Percentiles rank a stretch among this genome's conserved stretches.
These are phyloP conservation scores for Phytophthora kernoviae DNA, from an alignment of 352 stramenopile genomes.

Conservation along the genomic window DNA sequence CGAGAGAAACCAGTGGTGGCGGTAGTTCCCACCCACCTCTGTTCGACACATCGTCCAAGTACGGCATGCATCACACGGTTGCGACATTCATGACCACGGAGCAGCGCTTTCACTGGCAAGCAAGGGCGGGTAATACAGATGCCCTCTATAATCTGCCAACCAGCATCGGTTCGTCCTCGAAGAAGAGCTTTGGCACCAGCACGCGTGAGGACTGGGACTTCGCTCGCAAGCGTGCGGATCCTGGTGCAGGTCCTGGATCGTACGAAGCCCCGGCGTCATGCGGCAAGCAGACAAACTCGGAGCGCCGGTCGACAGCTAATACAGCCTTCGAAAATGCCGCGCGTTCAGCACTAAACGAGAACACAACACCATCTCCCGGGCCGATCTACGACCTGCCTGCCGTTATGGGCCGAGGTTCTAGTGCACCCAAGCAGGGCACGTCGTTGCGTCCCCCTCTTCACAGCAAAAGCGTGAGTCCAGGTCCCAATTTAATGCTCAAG, in stretches of 20 bases:
- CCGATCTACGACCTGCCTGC: constrained; percentile 78
- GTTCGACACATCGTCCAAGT: constrained; percentile 79
- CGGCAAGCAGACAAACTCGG: constrained; percentile 60
- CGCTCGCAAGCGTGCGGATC: constrained; percentile 58
- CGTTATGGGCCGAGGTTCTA: constrained; percentile 41
- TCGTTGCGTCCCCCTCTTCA: constrained; percentile 57
- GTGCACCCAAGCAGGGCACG: constrained; percentile 67
- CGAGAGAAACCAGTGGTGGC: constrained; percentile 27
- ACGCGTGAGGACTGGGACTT: constrained; percentile 84
- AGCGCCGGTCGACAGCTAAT: constrained; percentile 47
- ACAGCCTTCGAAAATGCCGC: constrained; percentile 74
- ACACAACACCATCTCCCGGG: constrained; percentile 68
- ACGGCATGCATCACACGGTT: constrained; percentile 70
- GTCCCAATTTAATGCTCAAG: constrained; percentile 69
- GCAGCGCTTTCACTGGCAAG: constrained; percentile 77
- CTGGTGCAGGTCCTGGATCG: constrained; percentile 69
- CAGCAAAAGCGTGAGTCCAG: constrained; percentile 58
- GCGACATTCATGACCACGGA: constrained; percentile 72
- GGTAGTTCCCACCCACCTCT: constrained; percentile 44
- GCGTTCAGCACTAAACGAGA: constrained; percentile 44
- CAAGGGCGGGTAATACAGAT: constrained; percentile 52
- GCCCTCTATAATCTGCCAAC: constrained; percentile 75
- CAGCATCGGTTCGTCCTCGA: constrained; percentile 52
- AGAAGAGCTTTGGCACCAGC: constrained; percentile 82
- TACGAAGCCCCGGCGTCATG: constrained; percentile 68